Evolutionary conservation across 192 early-diverging fungal species (phyloP), one percentile per base, ranked within the genome.

Genomic region (Phycomyces blakesleeanus): DNA sequence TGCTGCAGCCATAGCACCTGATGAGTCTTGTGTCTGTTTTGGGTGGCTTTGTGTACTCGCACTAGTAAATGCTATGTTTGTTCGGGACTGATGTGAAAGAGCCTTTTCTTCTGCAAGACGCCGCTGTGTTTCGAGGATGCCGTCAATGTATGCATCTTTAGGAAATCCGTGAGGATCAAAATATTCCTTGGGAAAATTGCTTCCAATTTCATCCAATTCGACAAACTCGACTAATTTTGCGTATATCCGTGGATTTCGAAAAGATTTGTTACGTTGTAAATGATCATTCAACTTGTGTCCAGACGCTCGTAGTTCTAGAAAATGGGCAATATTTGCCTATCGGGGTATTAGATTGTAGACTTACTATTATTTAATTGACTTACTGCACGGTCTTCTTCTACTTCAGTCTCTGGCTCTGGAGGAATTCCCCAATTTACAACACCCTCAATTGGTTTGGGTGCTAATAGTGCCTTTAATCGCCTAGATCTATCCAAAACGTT

Each of bases 181-280:
- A 24, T 88, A 76, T 6, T 83, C 78, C 37, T 77, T 78, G 6
- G 81, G 74, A 74, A 90, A 85, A 60, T 96, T 93, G 27, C 88
- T 83, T 5, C 93, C 93, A 39, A 79, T 76, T 73, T 95, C 93
- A 63, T 95, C 87, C 29, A 98, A 66, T 6, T 83, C 82, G 29
- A 93, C 76, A 69, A 90, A 88, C 34, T 92, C 89, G 6, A 98
- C 91, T 22, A 96, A 76, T 72, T 93, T 89, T 40, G 80, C 78
- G 79, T 92, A 94, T 56, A 98, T 96, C 39, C 89, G 83, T 14
- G 95, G 95, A 66, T 98, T 98, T 12, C 91, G 81, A 75, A 95
- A 96, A 10, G 89, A 83, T 72, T 94, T 95, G 72, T 89, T 96
- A 20, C 83, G 77, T 72, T 81, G 81, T 37, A 98, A 77, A 20